Conservation (phyloP, 208 protist species). For the Balamuthia mandrillaris region DNA sequence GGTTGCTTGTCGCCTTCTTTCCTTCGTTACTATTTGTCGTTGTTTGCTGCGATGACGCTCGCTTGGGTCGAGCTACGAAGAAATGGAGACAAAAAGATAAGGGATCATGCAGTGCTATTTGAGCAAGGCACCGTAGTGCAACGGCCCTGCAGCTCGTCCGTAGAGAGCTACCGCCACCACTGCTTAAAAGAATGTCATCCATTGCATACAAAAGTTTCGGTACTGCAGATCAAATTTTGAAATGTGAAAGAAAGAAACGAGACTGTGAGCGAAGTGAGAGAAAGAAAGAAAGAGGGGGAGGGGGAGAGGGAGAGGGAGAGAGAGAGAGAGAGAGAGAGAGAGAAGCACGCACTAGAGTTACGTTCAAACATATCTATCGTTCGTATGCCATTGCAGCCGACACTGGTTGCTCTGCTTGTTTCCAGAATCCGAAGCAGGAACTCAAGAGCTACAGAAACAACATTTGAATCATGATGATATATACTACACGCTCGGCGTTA, state of each 20-base stretch:
- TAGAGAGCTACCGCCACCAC: neutral
- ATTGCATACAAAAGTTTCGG: neutral
- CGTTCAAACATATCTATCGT: too few relatives aligned
- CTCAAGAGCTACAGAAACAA: neutral
- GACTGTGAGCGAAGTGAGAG: too few relatives aligned
- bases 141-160: neutral
- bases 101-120: constrained; percentile 6
- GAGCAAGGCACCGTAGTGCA: constrained; percentile 19
- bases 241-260: too few relatives aligned
- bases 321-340: too few relatives aligned
- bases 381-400: too few relatives aligned
- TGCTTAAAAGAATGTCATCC: neutral
- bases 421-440: neutral
- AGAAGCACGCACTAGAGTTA: too few relatives aligned
- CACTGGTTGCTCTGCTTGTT: too few relatives aligned
- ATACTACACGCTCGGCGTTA: neutral
- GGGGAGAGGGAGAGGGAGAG: too few relatives aligned
- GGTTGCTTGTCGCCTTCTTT: too few relatives aligned
- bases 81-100: constrained; percentile 17
- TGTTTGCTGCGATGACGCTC: neutral
- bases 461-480: constrained; percentile 21
- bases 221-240: too few relatives aligned
- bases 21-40: neutral
- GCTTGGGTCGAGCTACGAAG: neutral
- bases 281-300: too few relatives aligned